Percentiles rank a stretch among this genome's conserved stretches.
Evolutionary conservation across 2,329 filamentous ascomycete species (phyloP).

Genomic region (Claviceps pazoutovae): DNA sequence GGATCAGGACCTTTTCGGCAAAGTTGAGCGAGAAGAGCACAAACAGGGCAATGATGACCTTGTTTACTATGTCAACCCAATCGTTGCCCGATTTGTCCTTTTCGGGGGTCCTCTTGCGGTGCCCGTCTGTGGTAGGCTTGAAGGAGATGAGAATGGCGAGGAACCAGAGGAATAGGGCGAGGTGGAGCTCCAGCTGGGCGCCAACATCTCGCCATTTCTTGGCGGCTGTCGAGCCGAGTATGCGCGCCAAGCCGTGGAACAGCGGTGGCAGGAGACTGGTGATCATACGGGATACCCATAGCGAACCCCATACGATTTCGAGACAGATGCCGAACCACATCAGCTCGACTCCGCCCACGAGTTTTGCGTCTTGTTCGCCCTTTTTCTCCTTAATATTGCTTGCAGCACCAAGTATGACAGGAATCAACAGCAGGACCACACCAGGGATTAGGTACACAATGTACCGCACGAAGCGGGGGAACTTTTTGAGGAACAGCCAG

Average conservation of each 20-base stretch:
- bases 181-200: conserved; percentile 69
- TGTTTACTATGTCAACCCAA: conserved; percentile 73
- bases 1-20: conserved; percentile 83
- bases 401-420: conserved; percentile 29
- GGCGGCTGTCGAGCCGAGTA: conserved; percentile 67
- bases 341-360: conserved; percentile 53
- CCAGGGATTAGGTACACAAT: conserved; percentile 33
- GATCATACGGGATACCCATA: conserved; percentile 60
- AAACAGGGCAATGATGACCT: conserved; percentile 75
- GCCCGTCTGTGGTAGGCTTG: conserved; percentile 59
- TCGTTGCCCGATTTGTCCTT: conserved; percentile 33
- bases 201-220: conserved; percentile 93
- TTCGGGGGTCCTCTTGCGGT: conserved; percentile 25
- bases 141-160: conserved; percentile 77
- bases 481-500: conserved; percentile 32
- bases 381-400: conserved; percentile 18
- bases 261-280: conserved; percentile 35
- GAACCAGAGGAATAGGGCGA: conserved; percentile 84
- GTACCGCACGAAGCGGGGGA: conserved; percentile 36
- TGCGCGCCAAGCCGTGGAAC: conserved; percentile 44
- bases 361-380: conserved; percentile 1
- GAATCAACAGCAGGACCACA: conserved; percentile 30
- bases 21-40: conserved; percentile 70
- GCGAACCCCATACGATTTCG: conserved; percentile 79
- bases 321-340: conserved; percentile 95